Evolutionary conservation across 208 protist genomes (phyloP).

Genomic region (Wallacemonas collosoma): DNA sequence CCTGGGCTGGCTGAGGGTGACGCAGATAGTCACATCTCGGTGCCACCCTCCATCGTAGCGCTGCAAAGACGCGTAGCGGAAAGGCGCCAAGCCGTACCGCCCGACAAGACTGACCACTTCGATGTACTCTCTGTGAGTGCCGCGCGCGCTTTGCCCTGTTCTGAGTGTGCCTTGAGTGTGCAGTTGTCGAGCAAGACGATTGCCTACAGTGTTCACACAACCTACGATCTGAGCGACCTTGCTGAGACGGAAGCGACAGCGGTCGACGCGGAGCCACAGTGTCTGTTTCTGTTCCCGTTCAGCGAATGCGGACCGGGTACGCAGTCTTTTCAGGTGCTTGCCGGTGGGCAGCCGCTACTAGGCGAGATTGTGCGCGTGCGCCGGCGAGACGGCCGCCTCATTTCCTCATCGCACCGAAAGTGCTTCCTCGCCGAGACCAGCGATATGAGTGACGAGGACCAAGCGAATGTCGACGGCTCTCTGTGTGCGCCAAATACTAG

Average conservation of each 20-base stretch:
- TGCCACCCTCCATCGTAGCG: neutral
- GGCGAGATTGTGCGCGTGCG: slow-evolving; percentile 40
- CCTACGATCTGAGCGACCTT: slow-evolving; percentile 26
- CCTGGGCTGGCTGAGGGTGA: neutral
- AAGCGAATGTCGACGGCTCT: neutral
- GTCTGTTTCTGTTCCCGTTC: slow-evolving; percentile 69
- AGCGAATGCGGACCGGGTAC: slow-evolving; percentile 53
- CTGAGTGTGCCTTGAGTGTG: slow-evolving; percentile 30
- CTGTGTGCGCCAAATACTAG: too few relatives aligned
- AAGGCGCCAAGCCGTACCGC: neutral
- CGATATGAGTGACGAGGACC: slow-evolving; percentile 34
- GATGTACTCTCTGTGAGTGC: slow-evolving; percentile 32
- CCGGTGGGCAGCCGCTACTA: slow-evolving; percentile 40
- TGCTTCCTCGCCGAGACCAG: slow-evolving; percentile 28
- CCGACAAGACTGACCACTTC: slow-evolving; percentile 28
- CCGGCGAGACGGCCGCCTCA: slow-evolving; percentile 23
- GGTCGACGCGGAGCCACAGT: slow-evolving; percentile 9
- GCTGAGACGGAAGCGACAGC: neutral
- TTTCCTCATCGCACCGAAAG: slow-evolving; percentile 20
- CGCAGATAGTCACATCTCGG: neutral
- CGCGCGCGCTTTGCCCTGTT: slow-evolving; percentile 26
- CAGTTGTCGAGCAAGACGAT: slow-evolving; percentile 44
- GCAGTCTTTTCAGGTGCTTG: slow-evolving; percentile 35
- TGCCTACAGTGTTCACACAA: slow-evolving; percentile 43
- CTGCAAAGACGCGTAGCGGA: neutral